These are phyloP conservation scores for Phylloporus sp. DNA, from an alignment of 768 basidiomycete species.

Conservation along the genomic window DNA sequence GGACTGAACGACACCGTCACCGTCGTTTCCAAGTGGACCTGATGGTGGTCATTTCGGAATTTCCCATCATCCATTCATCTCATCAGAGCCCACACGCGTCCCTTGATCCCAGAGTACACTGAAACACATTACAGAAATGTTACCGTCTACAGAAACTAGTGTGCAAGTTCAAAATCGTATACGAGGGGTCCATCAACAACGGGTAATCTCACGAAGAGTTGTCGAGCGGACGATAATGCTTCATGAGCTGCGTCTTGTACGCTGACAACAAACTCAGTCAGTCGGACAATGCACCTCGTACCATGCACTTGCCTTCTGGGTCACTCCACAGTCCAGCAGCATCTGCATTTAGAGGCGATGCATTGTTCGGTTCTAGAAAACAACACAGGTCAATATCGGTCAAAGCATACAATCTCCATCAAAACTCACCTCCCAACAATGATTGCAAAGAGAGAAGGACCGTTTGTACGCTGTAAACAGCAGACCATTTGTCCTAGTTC, in stretches of 20 bases:
- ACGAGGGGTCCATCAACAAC: constrained; percentile 6
- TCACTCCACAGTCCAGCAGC: constrained; percentile 79
- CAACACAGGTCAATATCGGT: not conserved
- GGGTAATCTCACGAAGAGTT: constrained; percentile 31
- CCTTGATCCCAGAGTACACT: not conserved
- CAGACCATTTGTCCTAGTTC: constrained; percentile 85
- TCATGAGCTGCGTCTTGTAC: constrained; percentile 71
- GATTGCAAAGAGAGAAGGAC: constrained; percentile 86
- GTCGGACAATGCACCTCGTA: not conserved
- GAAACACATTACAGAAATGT: not conserved
- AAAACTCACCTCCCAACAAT: constrained; percentile 72
- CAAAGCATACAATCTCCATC: not conserved
- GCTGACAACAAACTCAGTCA: constrained; percentile 34
- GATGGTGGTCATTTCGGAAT: not conserved
- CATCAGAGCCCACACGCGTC: not conserved
- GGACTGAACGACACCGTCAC: not conserved
- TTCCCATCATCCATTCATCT: not conserved
- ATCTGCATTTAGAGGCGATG: constrained; percentile 84
- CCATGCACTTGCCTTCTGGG: constrained; percentile 48
- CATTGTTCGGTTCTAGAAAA: constrained; percentile 84
- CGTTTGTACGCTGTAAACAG: constrained; percentile 88
- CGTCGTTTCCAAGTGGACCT: not conserved
- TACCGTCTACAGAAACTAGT: not conserved
- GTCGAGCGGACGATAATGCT: constrained; percentile 61
- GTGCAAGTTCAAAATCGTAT: constrained; percentile 6